Evolutionary conservation across 2,329 filamentous ascomycete genomes (phyloP).

Genomic region (Drechslera avenae): DNA sequence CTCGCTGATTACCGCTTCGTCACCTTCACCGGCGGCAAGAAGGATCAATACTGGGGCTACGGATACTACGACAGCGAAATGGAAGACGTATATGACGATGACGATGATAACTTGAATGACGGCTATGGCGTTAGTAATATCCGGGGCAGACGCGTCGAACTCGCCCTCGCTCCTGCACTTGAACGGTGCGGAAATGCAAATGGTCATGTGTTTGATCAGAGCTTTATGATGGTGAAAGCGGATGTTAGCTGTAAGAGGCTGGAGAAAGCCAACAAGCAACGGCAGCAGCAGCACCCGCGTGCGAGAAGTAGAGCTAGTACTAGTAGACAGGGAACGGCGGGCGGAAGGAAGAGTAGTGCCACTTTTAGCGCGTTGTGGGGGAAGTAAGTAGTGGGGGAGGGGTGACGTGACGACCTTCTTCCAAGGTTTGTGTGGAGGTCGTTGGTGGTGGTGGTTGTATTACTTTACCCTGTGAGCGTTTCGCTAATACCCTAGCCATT

Average conservation of each 20-base stretch:
- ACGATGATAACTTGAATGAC: conserved; percentile 20
- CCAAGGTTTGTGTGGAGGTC: no score
- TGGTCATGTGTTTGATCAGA: conserved; percentile 46
- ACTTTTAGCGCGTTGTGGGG: conserved; percentile 19
- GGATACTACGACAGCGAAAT: conserved; percentile 46
- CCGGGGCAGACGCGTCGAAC: conserved; percentile 36
- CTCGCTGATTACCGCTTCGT: conserved; percentile 47
- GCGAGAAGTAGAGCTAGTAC: conserved; percentile 16
- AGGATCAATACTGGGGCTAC: conserved; percentile 43
- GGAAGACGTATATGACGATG: conserved; percentile 44
- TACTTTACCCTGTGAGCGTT: no score
- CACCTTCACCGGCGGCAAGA: conserved; percentile 42
- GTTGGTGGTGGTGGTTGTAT: no score
- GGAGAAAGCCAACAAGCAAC: conserved; percentile 19
- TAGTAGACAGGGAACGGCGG: conserved; percentile 10
- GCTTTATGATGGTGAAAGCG: conserved; percentile 46
- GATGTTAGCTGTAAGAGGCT: conserved; percentile 45
- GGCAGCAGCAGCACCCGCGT: conserved; percentile 20
- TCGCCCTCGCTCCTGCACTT: conserved; percentile 45
- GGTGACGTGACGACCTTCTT: no score
- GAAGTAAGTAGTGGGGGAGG: background rate
- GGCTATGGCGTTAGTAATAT: conserved; percentile 18
- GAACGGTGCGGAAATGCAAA: conserved; percentile 48
- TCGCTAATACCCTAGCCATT: no score
- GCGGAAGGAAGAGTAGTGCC: conserved; percentile 6